Base-by-base conservation (phyloP, 257 asterid genomes). In the Perilla frutescens region DNA sequence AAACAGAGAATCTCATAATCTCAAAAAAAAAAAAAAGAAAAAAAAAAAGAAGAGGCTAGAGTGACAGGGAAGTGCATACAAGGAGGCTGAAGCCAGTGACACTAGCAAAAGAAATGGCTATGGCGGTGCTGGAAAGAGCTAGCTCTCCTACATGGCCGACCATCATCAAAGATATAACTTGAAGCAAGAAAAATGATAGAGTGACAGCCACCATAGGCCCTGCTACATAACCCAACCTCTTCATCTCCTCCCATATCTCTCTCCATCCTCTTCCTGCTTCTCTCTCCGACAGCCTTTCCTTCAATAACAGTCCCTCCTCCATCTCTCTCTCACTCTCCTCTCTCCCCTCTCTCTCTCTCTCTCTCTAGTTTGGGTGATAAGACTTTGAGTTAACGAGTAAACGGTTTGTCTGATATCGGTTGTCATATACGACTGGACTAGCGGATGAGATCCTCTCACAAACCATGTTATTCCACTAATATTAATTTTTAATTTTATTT, bases 131-230 rank as follows among this genome's bases (percentile, higher is more conserved):
- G 26, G 97, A 87, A 40, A 92, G 96, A 51, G 88, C 76, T 73
- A 92, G 96, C 44, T 88, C 89, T n/a, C 85, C 89, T 43, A 90
- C 79, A 76, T 90, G 98, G 14, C 97, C 97, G n/a, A 87, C 92
- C 95, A 92, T 92, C 89, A 80, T 87, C 29, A 88, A 1, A 0
- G 95, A 86, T 11, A 85, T 78, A 5, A 84, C 82, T 68, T 81
- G 87, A 13, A 90, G 82, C 66, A 88, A 26, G 57, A 69, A 81
- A 59, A 70, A 79, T 6, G 95, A 87, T 44, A 90, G 74, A 77
- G 88, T 90, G 31, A 92, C 95, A 5, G 90, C 84, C 62, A 87
- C 82, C 96, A 92, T 83, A 0, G 98, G 98, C 8, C 87, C 98
- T 6, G 98, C 97, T 76, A 92, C 60, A 40, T 81, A 87, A 61